Conservation (phyloP, 129 eudicot species). For the Tanacetum coccineum region DNA sequence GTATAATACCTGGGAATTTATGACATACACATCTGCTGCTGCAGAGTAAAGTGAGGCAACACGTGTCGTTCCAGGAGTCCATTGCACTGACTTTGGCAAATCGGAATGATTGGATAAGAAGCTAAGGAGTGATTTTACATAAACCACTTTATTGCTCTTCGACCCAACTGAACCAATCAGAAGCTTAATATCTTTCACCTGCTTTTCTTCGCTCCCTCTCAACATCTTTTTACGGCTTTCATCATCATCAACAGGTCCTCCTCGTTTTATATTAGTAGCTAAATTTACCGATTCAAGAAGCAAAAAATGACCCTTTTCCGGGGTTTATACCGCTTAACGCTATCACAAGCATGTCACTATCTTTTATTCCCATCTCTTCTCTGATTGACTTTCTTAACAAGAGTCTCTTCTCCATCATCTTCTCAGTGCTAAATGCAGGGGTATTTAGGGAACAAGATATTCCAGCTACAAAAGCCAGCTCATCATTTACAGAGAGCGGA, state of each 20-base stretch:
- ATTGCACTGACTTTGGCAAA: constrained; percentile 59
- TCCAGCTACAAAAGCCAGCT: constrained; percentile 92
- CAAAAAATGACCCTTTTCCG: constrained; percentile 82
- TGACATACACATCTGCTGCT: constrained; percentile 89
- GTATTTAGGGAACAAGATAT: constrained; percentile 79
- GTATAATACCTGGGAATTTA: constrained; percentile 76
- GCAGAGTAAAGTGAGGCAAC: constrained; percentile 97
- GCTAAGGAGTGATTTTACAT: constrained; percentile 65
- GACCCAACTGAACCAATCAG: constrained; percentile 97
- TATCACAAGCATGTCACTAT: constrained; percentile 79
- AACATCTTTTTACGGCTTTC: constrained; percentile 39
- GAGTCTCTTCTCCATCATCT: constrained; percentile 64
- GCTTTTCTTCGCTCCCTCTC: constrained; percentile 29
- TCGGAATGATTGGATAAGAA: constrained; percentile 57
- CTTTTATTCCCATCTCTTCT: constrained; percentile 83
- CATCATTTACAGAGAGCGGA: constrained; percentile 92
- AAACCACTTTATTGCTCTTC: constrained; percentile 80
- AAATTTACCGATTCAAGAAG: constrained; percentile 71
- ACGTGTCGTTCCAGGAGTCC: constrained; percentile 96
- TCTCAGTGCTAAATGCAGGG: constrained; percentile 68
- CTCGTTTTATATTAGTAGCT: constrained; percentile 29
- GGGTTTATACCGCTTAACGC: constrained; percentile 92
- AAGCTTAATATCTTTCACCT: constrained; percentile 49
- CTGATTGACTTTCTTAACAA: constrained; percentile 59
- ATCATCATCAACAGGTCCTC: constrained; percentile 39